phyloP scores from a whole-genome alignment of 768 basidiomycete genomes.

The Lactarius akahatsu region DNA sequence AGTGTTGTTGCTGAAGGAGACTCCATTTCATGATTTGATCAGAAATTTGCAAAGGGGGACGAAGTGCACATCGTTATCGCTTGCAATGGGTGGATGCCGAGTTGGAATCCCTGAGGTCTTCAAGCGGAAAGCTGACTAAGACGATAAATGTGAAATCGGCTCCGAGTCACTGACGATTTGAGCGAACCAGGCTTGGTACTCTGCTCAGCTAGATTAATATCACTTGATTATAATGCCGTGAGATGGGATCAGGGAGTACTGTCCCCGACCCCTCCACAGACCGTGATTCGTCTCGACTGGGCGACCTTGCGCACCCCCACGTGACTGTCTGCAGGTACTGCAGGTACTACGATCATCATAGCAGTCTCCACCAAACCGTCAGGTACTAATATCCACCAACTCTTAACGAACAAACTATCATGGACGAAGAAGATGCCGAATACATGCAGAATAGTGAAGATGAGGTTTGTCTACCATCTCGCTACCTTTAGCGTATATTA shows the following conservation, averaged over 20 bases:
- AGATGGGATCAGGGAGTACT: background rate
- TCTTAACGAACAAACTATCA: constrained; percentile 35
- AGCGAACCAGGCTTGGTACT: background rate
- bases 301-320: background rate
- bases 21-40: constrained; percentile 22
- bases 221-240: background rate
- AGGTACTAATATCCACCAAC: constrained; percentile 5
- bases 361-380: background rate
- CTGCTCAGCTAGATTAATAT: background rate
- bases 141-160: background rate
- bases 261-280: background rate
- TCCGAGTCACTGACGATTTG: background rate
- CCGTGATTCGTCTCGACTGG: background rate
- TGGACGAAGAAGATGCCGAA: constrained; percentile 94
- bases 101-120: background rate
- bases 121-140: background rate
- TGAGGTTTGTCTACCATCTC: constrained; percentile 49
- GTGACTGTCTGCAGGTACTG: constrained; percentile 7
- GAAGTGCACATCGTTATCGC: background rate
- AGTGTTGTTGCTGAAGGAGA: constrained; percentile 2
- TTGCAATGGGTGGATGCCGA: background rate
- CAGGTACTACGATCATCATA: background rate
- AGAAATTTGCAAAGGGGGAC: constrained; percentile 6
- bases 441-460: constrained; percentile 90
- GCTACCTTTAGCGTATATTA: constrained; percentile 19